These are phyloP conservation scores for Aristolochia californica DNA, from an alignment of 164 flowering plant genomes.

Conservation along the genomic window DNA sequence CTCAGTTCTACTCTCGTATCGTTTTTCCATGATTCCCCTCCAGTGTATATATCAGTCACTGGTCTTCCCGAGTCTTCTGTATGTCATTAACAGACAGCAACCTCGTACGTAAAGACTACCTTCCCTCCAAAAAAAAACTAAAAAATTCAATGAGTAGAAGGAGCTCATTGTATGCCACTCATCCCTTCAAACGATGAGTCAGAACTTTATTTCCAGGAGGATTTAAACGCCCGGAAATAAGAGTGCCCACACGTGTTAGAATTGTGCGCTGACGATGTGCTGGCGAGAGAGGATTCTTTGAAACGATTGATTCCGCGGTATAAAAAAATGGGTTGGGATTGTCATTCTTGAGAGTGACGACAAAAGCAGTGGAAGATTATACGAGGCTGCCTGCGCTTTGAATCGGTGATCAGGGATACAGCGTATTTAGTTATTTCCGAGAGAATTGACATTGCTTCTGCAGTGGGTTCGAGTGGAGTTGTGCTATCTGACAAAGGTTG, in stretches of 20 bases:
- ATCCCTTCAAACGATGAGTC: conserved; percentile 12
- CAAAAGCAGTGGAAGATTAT: conserved; percentile 45
- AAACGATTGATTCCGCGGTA: conserved; percentile 52
- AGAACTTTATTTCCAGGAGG: conserved; percentile 80
- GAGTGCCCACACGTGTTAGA: conserved; percentile 59
- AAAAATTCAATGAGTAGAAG: no score
- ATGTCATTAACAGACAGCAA: conserved; percentile 1
- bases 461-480: conserved; percentile 86
- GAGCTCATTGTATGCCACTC: no score
- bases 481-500: conserved; percentile 88
- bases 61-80: conserved; percentile 6
- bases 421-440: conserved; percentile 68
- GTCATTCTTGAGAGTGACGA: conserved; percentile 52
- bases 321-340: conserved; percentile 51
- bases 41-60: conserved; percentile 16
- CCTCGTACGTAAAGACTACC: conserved; percentile 3
- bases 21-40: conserved; percentile 29
- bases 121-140: neutral
- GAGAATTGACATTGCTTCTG: conserved; percentile 87
- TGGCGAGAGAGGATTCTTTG: conserved; percentile 28
- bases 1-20: neutral
- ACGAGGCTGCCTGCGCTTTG: conserved; percentile 77
- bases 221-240: conserved; percentile 72
- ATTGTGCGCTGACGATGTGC: conserved; percentile 42
- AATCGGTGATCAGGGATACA: conserved; percentile 62